These are phyloP conservation scores for Diaporthe vexans DNA, from an alignment of 2,329 filamentous ascomycete genomes.

Conservation along the genomic window DNA sequence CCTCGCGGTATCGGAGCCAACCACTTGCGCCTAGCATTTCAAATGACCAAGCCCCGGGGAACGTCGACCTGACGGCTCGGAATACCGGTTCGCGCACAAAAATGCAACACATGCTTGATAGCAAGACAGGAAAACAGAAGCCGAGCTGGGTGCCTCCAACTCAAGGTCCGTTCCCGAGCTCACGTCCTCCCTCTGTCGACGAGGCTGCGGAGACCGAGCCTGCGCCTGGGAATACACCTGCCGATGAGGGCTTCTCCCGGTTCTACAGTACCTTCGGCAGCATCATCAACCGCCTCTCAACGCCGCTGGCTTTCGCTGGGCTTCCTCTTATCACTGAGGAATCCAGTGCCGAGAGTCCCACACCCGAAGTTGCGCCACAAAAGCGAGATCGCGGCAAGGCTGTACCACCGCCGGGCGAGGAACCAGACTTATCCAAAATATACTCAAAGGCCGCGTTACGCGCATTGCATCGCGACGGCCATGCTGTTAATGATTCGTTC, in stretches of 20 bases:
- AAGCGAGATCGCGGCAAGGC: constrained; percentile 53
- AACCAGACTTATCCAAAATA: constrained; percentile 85
- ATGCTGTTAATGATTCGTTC: constrained; percentile 81
- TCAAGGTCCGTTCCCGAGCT: constrained; percentile 47
- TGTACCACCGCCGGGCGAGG: constrained; percentile 55
- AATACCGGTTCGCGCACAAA: constrained; percentile 64
- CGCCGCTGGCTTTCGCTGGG: constrained; percentile 92
- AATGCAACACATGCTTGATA: constrained; percentile 70
- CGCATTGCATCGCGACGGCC: constrained; percentile 79
- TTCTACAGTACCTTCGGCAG: constrained; percentile 95
- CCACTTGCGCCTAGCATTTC: constrained; percentile 81
- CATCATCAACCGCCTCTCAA: constrained; percentile 89
- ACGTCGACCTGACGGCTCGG: constrained; percentile 70
- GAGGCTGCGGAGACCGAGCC: constrained; percentile 49
- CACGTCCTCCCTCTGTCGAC: constrained; percentile 46
- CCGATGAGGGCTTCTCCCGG: constrained; percentile 85
- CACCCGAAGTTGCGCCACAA: constrained; percentile 56
- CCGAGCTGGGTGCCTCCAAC: constrained; percentile 67
- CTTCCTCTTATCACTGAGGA: constrained; percentile 79
- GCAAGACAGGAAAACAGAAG: constrained; percentile 64
- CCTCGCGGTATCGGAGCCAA: constrained; percentile 71
- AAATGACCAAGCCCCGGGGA: constrained; percentile 80
- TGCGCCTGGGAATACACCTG: constrained; percentile 44
- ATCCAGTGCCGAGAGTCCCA: constrained; percentile 50
- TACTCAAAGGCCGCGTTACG: constrained; percentile 89